Base-by-base conservation (phyloP, 768 basidiomycete genomes). In the Boletus tomentosulus region DNA sequence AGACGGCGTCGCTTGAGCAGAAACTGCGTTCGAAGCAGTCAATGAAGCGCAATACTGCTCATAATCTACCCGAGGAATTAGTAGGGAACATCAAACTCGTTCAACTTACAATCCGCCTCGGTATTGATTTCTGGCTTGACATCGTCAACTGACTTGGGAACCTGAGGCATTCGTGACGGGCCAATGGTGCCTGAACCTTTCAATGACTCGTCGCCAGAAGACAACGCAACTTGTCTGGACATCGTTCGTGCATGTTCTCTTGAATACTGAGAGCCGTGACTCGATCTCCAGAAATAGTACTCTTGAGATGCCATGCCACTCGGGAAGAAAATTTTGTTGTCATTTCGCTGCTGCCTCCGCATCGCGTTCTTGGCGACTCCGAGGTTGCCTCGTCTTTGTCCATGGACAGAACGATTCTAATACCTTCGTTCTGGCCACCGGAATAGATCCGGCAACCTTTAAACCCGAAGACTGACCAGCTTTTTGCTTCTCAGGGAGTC, bases 351-450 rank as follows among this genome's bases (percentile, higher is more conserved):
- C 89, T 1, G 89, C 88, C 68, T 94, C 84, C 22, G 82, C 83
- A 60, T 90, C 89, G 50, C 89, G 77, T 67, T 92, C 88, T 63
- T 77, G 73, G 55, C 81, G 81, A 57, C 83, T 78, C 16, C n/a
- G n/a, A n/a, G n/a, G 83, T 86, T 59, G 82, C 83, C 70, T 90
- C 87, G 65, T 90, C 90, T 64, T 94, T 92, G 70, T 97, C 93
- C 69, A 87, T 83, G 9, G 89, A 89, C 71, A 95, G 83, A 61
- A 98, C 84, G 35, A 99, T 84, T 13, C 86, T 85, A 45, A 97
- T 79, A 0, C 85, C 85, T n/a, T 88, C 87, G 60, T 87, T 87
- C 60, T 82, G 80, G 57, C 74, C 77, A 19, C 72, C 71, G 34
- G 77, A 77, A 3, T 78, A 2, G 87, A 80, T 13, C 89, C 90